phyloP scores from a whole-genome alignment of 305 asterid species.

The Caryopteris hybrid region DNA sequence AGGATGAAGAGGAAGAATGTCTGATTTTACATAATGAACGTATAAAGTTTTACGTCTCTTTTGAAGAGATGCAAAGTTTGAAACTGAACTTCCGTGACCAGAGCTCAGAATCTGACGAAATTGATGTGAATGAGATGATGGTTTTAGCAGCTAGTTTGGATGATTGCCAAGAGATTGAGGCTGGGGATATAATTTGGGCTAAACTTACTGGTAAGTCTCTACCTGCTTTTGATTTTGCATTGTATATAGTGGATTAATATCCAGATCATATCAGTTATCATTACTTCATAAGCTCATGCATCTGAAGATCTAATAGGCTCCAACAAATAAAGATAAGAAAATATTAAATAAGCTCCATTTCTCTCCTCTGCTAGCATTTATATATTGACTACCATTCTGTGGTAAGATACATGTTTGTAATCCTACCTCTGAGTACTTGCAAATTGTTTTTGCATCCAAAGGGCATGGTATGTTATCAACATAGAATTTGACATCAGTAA shows the following conservation, averaged over 20 bases:
- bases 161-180: conserved; percentile 70
- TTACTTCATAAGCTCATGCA: neutral
- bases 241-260: conserved; percentile 8
- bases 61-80: conserved; percentile 56
- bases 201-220: conserved; percentile 82
- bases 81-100: conserved; percentile 47
- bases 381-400: neutral
- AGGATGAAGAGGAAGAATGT: conserved; percentile 74
- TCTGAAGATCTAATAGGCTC: conserved; percentile 12
- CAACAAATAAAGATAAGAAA: conserved; percentile 5
- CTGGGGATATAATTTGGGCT: conserved; percentile 95
- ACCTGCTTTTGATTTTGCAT: conserved; percentile 18
- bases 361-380: neutral
- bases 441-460: neutral
- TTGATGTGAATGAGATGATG: conserved; percentile 82
- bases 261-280: neutral
- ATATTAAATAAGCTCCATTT: neutral
- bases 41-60: conserved; percentile 60
- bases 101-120: conserved; percentile 60
- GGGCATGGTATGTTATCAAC: neutral
- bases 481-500: conserved; percentile 2
- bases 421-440: neutral
- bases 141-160: conserved; percentile 85
- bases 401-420: conserved; percentile 1
- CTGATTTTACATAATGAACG: conserved; percentile 63